These are phyloP conservation scores for Globisporangium perplexum DNA, from an alignment of 352 stramenopile genomes.

Conservation along the genomic window DNA sequence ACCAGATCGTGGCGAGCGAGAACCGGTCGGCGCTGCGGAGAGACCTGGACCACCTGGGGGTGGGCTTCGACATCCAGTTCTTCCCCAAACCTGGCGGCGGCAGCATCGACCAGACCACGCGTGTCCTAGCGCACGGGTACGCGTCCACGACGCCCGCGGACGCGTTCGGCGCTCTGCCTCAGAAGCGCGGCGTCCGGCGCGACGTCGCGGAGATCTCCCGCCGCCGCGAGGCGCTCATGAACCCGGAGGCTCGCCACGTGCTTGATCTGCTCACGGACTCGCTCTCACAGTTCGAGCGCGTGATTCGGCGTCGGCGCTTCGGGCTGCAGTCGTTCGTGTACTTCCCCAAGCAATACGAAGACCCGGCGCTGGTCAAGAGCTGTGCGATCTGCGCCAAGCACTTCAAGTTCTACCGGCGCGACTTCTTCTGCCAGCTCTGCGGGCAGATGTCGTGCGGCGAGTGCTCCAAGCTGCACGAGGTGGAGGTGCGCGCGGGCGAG, in stretches of 20 bases:
- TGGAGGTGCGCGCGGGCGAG: conserved; percentile 30
- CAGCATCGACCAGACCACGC: conserved; percentile 27
- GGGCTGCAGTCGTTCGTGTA: conserved; percentile 68
- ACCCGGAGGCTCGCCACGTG: conserved; percentile 54
- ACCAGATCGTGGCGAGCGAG: conserved; percentile 37
- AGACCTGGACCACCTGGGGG: conserved; percentile 49
- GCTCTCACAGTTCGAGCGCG: conserved; percentile 51
- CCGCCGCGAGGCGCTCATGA: conserved; percentile 42
- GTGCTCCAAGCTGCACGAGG: conserved; percentile 38
- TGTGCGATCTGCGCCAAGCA: conserved; percentile 47
- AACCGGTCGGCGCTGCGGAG: conserved; percentile 47
- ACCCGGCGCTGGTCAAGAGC: conserved; percentile 15
- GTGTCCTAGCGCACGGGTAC: conserved; percentile 57
- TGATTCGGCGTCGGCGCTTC: conserved; percentile 61
- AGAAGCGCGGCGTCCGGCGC: conserved; percentile 3
- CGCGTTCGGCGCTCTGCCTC: conserved; percentile 22
- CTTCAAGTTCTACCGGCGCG: conserved; percentile 39
- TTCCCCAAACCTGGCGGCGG: conserved; percentile 17
- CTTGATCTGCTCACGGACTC: conserved; percentile 49
- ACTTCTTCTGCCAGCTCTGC: conserved; percentile 51
- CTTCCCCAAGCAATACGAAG: conserved; percentile 37
- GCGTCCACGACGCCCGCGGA: conserved; percentile 32
- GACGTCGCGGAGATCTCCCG: conserved; percentile 23
- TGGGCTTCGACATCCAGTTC: conserved; percentile 60
- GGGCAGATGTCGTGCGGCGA: conserved; percentile 36